phyloP scores from a whole-genome alignment of 805 yeast species.

The Vanderwaltozyma tropicalis region DNA sequence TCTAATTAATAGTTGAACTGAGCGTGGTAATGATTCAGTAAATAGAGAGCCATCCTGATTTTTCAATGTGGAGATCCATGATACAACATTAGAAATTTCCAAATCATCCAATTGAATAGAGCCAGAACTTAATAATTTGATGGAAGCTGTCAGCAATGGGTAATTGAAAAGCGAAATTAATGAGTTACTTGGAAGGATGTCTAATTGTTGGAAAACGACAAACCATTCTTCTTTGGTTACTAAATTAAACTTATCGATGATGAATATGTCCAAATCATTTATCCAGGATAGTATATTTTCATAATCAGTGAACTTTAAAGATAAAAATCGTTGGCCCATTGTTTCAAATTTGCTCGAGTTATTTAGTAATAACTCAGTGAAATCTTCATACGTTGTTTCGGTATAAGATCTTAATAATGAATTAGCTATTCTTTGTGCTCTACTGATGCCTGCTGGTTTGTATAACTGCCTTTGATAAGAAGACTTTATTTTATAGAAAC shows the following conservation, averaged over 20 bases:
- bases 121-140: constrained; percentile 14
- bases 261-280: constrained; percentile 50
- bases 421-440: constrained; percentile 15
- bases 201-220: constrained; percentile 60
- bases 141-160: constrained; percentile 12
- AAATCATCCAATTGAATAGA: constrained; percentile 39
- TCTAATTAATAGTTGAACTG: constrained; percentile 54
- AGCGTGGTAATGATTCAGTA: constrained; percentile 49
- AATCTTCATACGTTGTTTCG: constrained; percentile 10
- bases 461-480: constrained; percentile 60
- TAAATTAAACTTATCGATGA: constrained; percentile 41
- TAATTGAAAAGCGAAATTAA: constrained; percentile 42
- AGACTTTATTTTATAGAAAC: constrained; percentile 59
- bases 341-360: constrained; percentile 6
- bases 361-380: constrained; percentile 22
- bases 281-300: constrained; percentile 51
- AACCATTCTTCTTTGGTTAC: constrained; percentile 66
- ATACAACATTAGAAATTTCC: constrained; percentile 55
- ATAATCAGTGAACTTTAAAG: constrained; percentile 11
- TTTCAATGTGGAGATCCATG: constrained; percentile 53
- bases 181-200: constrained; percentile 51
- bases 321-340: constrained; percentile 10
- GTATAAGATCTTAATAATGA: constrained; percentile 12
- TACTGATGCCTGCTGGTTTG: constrained; percentile 38
- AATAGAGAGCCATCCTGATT: constrained; percentile 33